These are phyloP conservation scores for Micromonas commoda DNA, from an alignment of 139 green algal species.

Conservation along the genomic window DNA sequence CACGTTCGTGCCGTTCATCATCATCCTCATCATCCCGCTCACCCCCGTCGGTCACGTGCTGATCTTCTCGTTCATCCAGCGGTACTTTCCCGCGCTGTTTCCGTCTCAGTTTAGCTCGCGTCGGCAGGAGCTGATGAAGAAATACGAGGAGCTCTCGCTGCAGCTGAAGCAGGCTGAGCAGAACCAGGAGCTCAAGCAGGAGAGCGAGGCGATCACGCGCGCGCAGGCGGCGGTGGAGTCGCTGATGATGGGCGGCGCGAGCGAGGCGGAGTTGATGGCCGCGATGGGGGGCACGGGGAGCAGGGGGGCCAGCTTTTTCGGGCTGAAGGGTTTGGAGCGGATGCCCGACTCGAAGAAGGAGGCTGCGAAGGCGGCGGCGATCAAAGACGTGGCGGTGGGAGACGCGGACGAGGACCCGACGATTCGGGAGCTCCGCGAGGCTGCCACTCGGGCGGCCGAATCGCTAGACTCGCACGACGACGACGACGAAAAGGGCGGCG, in stretches of 20 bases:
- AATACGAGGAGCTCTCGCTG: slow-evolving; percentile 71
- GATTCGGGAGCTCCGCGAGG: too few species aligned
- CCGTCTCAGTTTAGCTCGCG: slow-evolving; percentile 84
- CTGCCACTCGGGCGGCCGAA: too few species aligned
- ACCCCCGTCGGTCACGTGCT: slow-evolving; percentile 95
- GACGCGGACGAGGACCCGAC: too few species aligned
- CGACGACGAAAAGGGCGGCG: too few species aligned
- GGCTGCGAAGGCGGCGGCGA: too few species aligned
- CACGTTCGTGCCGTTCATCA: slow-evolving; percentile 90
- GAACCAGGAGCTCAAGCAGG: slow-evolving; percentile 51
- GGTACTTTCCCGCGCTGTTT: slow-evolving; percentile 96
- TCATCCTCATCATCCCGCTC: slow-evolving; percentile 95
- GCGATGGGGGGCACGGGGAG: background rate
- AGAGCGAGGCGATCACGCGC: slow-evolving; percentile 39
- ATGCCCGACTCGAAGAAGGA: background rate
- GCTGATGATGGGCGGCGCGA: slow-evolving; percentile 7
- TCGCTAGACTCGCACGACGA: too few species aligned
- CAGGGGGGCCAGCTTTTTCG: background rate
- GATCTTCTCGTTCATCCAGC: slow-evolving; percentile 93
- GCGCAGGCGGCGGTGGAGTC: background rate
- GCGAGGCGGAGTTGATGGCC: background rate
- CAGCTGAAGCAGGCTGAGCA: slow-evolving; percentile 57
- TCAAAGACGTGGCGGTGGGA: too few species aligned
- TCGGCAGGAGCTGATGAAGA: slow-evolving; percentile 75
- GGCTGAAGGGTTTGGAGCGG: background rate